Conservation (phyloP, 805 yeast genomes). For the Metschnikowia kofuensis region DNA sequence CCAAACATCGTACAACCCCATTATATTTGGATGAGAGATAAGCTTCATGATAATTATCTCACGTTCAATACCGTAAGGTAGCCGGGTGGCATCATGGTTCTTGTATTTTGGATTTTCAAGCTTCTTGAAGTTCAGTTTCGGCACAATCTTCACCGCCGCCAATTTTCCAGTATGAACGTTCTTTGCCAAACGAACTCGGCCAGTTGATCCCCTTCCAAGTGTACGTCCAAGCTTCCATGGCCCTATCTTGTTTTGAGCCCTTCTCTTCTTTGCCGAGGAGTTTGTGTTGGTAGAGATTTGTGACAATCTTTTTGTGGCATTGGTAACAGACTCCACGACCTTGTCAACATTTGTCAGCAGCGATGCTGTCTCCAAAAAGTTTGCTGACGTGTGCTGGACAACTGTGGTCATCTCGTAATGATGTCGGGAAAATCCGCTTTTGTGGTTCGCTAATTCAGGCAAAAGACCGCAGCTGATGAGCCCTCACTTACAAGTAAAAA, state of each 20-base stretch:
- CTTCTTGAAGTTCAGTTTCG: slow-evolving; percentile 67
- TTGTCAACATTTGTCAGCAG: slow-evolving; percentile 30
- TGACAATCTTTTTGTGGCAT: slow-evolving; percentile 48
- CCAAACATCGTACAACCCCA: slow-evolving; percentile 83
- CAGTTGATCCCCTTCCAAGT: slow-evolving; percentile 94
- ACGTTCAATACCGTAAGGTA: slow-evolving; percentile 83
- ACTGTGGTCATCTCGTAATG: slow-evolving; percentile 14
- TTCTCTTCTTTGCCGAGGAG: slow-evolving; percentile 41
- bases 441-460: too few species aligned
- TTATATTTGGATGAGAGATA: slow-evolving; percentile 71
- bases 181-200: slow-evolving; percentile 89
- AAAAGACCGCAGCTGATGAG: too few species aligned
- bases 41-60: slow-evolving; percentile 85
- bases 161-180: slow-evolving; percentile 80
- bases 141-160: slow-evolving; percentile 96
- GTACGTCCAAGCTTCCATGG: slow-evolving; percentile 98
- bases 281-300: slow-evolving; percentile 46
- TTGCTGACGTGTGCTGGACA: slow-evolving; percentile 13
- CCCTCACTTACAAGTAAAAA: too few species aligned
- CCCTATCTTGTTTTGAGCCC: slow-evolving; percentile 64
- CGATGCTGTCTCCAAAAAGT: slow-evolving; percentile 13
- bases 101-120: slow-evolving; percentile 45
- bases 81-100: slow-evolving; percentile 46
- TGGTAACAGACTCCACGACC: slow-evolving; percentile 45
- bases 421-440: not conserved